Conservation (phyloP, 169 alveolate species). For the Plasmodium gaboni region DNA sequence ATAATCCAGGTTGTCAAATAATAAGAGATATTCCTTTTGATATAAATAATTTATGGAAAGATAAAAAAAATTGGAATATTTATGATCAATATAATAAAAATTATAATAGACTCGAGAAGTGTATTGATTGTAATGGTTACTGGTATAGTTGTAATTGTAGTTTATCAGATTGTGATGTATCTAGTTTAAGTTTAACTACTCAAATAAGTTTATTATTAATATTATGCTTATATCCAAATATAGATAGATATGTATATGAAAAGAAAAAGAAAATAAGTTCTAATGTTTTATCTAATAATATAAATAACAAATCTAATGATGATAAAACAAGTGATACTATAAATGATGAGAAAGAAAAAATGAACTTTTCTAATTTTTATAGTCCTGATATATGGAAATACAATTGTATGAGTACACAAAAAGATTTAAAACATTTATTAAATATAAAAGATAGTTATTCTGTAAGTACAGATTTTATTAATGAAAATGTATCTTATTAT, state of each 20-base stretch:
- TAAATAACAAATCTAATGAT: neutral
- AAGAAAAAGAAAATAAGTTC: conserved; percentile 25
- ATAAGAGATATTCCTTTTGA: neutral
- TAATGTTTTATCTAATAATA: neutral
- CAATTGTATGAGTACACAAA: conserved; percentile 68
- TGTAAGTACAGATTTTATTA: conserved; percentile 30
- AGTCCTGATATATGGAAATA: conserved; percentile 62
- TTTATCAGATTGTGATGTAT: conserved; percentile 13
- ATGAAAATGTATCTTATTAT: conserved; percentile 59
- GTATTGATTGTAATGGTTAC: conserved; percentile 64
- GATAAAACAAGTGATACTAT: conserved; percentile 14
- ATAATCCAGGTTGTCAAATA: no score
- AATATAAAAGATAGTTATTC: conserved; percentile 40
- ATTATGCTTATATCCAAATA: conserved; percentile 65
- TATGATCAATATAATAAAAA: conserved; percentile 30
- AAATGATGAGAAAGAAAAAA: conserved; percentile 37
- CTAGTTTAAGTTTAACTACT: conserved; percentile 47
- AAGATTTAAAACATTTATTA: conserved; percentile 45
- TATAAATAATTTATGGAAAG: neutral
- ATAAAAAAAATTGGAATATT: conserved; percentile 1
- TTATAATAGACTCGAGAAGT: neutral
- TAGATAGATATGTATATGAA: conserved; percentile 70
- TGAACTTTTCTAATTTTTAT: conserved; percentile 29
- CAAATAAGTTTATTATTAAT: conserved; percentile 66
- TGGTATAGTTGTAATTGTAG: conserved; percentile 76